phyloP scores from a whole-genome alignment of 1,284 basidiomycete species.

The Cutaneotrichosporon cavernicola region DNA sequence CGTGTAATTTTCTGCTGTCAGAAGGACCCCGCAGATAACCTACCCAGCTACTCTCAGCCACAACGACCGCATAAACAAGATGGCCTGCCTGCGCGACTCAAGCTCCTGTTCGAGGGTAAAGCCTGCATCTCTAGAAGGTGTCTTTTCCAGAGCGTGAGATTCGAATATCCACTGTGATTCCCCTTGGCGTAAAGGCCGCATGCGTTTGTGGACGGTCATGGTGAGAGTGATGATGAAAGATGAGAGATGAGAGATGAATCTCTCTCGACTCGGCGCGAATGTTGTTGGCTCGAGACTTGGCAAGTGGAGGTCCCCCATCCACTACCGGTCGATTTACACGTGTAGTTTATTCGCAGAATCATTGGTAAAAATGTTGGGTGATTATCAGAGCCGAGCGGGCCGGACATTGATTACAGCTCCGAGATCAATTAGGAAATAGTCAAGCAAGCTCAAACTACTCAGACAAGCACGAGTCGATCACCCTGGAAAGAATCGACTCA shows the following conservation, averaged over 20 bases:
- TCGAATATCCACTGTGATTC: constrained; percentile 46
- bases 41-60: constrained; percentile 22
- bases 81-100: constrained; percentile 30
- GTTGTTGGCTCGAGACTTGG: not conserved
- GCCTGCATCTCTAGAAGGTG: constrained; percentile 38
- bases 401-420: not conserved
- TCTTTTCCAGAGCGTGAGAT: constrained; percentile 25
- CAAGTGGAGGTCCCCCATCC: not conserved
- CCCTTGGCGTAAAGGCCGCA: constrained; percentile 33
- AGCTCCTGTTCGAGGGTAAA: constrained; percentile 36
- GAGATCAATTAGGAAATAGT: not conserved
- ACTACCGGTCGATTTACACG: not conserved
- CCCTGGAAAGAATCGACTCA: constrained; percentile 6
- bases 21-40: not conserved
- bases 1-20: constrained; percentile 7
- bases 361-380: not conserved
- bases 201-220: constrained; percentile 14
- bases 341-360: not conserved
- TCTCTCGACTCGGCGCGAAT: not conserved
- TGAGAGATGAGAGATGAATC: not conserved
- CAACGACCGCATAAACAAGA: constrained; percentile 24
- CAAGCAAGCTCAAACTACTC: too few relatives aligned
- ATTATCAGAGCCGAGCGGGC: not conserved
- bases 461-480: not conserved
- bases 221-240: not conserved